Base-by-base conservation (phyloP, 1,139 yeast species). In the Magnusiomyces starmeri region DNA sequence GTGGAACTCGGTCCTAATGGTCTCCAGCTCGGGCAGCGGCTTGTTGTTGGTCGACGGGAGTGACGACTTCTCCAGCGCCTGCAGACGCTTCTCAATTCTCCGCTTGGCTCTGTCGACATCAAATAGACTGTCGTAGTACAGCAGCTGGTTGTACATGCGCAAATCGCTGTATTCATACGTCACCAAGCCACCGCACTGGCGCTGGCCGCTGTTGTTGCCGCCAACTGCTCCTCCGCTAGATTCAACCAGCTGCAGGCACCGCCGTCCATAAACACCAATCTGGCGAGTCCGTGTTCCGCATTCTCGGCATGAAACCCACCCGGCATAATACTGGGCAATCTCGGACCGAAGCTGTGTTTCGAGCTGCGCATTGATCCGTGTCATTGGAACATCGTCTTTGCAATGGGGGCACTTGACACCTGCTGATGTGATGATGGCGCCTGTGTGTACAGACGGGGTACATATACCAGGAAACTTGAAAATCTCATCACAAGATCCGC, bases 281-380 rank as follows among this genome's bases (percentile, higher is more conserved):
- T 90, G 96, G 57, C 97, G 76, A 0, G 97, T 90, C 21, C 77
- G 75, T 51, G 79, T 74, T 8, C 86, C 89, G 72, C 99, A 94
- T 60, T 90, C 97, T 65, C 85, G 94, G 70, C 99, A 94, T 0
- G 70, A 72, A 42, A 89, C 71, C 90, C 95, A 83, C 4, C 92
- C 94, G 18, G 86, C 82, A 65, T 94, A 94, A 68, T 90, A 94
- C 41, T 75, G 67, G 0, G 90, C 75, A 49, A 92, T 81, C 59
- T 83, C 87, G 6, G 73, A 69, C 53, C 97, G 75, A 29, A 92
- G 78, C 49, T 81, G 73, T 18, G 72, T 66, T 65, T 90, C 97
- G 45, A 92, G 68, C 67, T 89, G 97, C 4, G 85, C 71, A 12
- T 85, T 79, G 40, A 89, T 62, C 46, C 77, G 74, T 20, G 87